phyloP scores from a whole-genome alignment of 2,329 filamentous ascomycete genomes.

The Calonectria fujianensis region DNA sequence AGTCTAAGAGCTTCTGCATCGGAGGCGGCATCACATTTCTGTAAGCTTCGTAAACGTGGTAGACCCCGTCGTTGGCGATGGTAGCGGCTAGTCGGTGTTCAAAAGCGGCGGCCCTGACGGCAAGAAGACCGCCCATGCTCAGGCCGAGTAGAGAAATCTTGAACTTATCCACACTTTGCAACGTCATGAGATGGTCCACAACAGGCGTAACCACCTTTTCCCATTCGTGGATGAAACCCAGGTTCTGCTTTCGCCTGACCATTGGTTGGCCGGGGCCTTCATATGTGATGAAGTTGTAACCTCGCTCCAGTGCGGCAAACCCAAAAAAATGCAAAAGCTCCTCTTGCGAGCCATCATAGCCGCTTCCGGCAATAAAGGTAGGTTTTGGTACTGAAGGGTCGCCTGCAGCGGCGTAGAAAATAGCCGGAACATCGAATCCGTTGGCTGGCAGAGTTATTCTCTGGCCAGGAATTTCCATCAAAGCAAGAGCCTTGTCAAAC shows the following conservation, averaged over 20 bases:
- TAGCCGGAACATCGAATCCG: constrained; percentile 57
- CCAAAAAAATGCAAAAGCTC: constrained; percentile 63
- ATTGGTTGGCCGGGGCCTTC: constrained; percentile 68
- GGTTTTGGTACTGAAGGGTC: constrained; percentile 53
- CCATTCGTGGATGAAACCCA: constrained; percentile 68
- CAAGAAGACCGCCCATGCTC: constrained; percentile 65
- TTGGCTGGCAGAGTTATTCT: neutral
- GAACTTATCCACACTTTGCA: constrained; percentile 55
- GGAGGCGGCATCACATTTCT: constrained; percentile 8
- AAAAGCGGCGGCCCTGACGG: constrained; percentile 64
- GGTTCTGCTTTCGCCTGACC: constrained; percentile 62
- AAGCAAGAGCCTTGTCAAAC: constrained; percentile 17
- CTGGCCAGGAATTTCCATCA: constrained; percentile 5
- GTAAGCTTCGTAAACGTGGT: constrained; percentile 52
- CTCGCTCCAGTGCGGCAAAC: constrained; percentile 59
- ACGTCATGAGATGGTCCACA: constrained; percentile 60
- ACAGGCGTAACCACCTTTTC: constrained; percentile 63
- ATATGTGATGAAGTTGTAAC: constrained; percentile 65
- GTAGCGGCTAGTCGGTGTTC: constrained; percentile 65
- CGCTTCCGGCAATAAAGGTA: constrained; percentile 63
- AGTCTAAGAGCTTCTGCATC: constrained; percentile 35
- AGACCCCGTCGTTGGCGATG: constrained; percentile 64
- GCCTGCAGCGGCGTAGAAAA: constrained; percentile 55
- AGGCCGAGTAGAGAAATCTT: constrained; percentile 62
- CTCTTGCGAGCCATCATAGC: constrained; percentile 65